Conservation (phyloP, 306 rosid species). For the Heteromeles arbutifolia region DNA sequence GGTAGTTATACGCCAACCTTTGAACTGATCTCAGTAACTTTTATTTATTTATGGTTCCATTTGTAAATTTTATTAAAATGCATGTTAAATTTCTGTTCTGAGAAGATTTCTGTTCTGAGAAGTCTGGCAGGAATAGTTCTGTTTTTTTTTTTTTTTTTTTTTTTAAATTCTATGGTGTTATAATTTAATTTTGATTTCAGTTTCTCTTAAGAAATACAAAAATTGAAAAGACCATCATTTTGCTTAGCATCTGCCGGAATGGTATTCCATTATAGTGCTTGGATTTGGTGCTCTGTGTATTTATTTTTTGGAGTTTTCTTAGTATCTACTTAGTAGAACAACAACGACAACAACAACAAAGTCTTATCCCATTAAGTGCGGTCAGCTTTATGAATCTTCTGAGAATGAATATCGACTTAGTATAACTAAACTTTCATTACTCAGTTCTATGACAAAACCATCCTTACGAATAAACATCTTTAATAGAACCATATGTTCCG, state of each 20-base stretch:
- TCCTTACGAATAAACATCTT: too few relatives aligned
- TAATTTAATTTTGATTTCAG: background rate
- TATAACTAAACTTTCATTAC: background rate
- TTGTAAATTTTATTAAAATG: background rate
- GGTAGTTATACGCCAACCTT: constrained; percentile 21
- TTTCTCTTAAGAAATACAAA: background rate
- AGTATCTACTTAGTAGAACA: too few relatives aligned
- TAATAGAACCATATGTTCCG: too few relatives aligned
- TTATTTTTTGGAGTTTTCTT: too few relatives aligned
- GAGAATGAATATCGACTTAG: too few relatives aligned
- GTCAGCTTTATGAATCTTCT: too few relatives aligned
- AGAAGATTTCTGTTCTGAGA: too few relatives aligned
- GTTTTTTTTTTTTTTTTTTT: too few relatives aligned
- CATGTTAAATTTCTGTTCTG: background rate
- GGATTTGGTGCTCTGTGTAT: background rate
- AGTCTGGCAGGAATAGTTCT: background rate
- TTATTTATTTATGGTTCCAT: background rate
- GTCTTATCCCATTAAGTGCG: too few relatives aligned
- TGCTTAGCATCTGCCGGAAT: too few relatives aligned
- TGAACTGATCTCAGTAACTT: background rate
- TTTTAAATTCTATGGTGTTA: background rate
- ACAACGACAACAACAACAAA: too few relatives aligned
- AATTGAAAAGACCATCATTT: background rate
- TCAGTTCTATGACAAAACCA: background rate
- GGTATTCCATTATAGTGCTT: background rate